Evolutionary conservation across 2,329 filamentous ascomycete genomes (phyloP), one percentile per base, ranked within the genome.

Genomic region (Aspergillus alliaceus): DNA sequence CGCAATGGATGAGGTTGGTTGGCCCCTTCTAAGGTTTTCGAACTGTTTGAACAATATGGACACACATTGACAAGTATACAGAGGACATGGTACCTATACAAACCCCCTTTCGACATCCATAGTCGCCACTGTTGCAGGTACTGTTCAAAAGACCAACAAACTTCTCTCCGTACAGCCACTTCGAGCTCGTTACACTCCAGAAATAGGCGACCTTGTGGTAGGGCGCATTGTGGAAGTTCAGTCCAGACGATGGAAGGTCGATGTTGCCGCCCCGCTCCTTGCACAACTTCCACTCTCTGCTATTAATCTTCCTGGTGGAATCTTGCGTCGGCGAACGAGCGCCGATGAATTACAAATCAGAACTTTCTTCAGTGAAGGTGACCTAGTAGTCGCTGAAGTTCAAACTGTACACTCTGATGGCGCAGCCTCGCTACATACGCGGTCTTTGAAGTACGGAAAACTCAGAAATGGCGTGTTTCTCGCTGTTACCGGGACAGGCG

Each of bases 321-420:
- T 96, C 63, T 81, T 97, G 67, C 86, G 95, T 57, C 90, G 93
- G 71, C 84, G 95, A 63, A 99, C 95, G 27, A 93, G 93, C 69
- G 96, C 95, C 15, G 95, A 99, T 75, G 95, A 98, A 79, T 82
- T 99, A 68, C 95, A 98, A 77, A 98, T 99, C 75, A 86, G 95
- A 51, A 91, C 87, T n/a, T 99, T 97, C 77, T 98, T 99, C 78
- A 88, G 89, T 54, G 95, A 99, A 76, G 95, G 95, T 12, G 95
- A 99, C 72, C 79, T 99, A 52, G 80, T 99, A 15, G 90, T 98
- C 18, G 95, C 95, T 1, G 95, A 99, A 78, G 95, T 99, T 54
- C 95, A 99, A 82, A 86, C 86, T 65, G 81, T 99, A 54, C 91
- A 92, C 73, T 84, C 86, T 57, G 93, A 98, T 75, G 93, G 93